phyloP scores from a whole-genome alignment of 768 basidiomycete genomes.

The Termitomyces sp. region DNA sequence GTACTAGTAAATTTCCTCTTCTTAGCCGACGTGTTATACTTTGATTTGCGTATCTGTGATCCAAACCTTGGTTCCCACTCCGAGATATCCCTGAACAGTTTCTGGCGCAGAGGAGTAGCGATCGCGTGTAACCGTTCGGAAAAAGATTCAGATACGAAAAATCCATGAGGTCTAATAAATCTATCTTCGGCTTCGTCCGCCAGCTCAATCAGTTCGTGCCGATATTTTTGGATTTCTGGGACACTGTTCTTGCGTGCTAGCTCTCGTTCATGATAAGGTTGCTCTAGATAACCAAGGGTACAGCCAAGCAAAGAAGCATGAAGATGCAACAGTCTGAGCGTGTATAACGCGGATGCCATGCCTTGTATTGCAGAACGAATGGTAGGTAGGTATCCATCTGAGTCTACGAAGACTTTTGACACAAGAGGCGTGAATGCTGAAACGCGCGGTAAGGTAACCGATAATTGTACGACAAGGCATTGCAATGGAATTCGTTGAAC shows the following conservation, averaged over 20 bases:
- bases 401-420: slow-evolving; percentile 12
- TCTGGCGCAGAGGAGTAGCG: slow-evolving; percentile 9
- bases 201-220: slow-evolving; percentile 37
- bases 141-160: slow-evolving; percentile 6
- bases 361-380: slow-evolving; percentile 19
- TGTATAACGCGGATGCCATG: slow-evolving; percentile 28
- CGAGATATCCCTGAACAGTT: slow-evolving; percentile 29
- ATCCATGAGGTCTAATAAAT: slow-evolving; percentile 33
- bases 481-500: not conserved
- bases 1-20: slow-evolving; percentile 11
- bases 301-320: slow-evolving; percentile 55
- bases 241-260: slow-evolving; percentile 17
- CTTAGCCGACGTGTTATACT: slow-evolving; percentile 1
- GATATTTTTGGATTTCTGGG: slow-evolving; percentile 29
- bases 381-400: slow-evolving; percentile 11
- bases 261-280: slow-evolving; percentile 20
- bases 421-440: slow-evolving; percentile 19
- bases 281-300: slow-evolving; percentile 45
- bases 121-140: not conserved
- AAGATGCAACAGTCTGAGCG: slow-evolving; percentile 32
- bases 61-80: slow-evolving; percentile 46
- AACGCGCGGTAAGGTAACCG: slow-evolving; percentile 23
- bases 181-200: slow-evolving; percentile 52
- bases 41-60: slow-evolving; percentile 35
- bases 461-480: slow-evolving; percentile 21